Evolutionary conservation across 805 yeast genomes (phyloP).

Genomic region (Teunomyces barrocoloradensis): DNA sequence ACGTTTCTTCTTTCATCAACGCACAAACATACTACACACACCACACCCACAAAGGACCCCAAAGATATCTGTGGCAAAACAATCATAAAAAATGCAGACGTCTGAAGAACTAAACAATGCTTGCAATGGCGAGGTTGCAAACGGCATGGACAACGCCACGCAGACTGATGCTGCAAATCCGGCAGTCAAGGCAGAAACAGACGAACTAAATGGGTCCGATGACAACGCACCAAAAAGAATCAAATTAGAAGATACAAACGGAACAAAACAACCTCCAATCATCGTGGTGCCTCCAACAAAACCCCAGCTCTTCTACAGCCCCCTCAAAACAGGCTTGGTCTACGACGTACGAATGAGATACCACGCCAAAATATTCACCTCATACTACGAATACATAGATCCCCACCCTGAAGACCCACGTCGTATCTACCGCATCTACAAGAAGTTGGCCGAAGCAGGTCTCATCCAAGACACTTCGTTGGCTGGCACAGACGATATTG

Average conservation of each 20-base stretch:
- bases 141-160: neutral
- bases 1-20: neutral
- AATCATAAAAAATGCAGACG: neutral
- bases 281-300: conserved; percentile 54
- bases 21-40: neutral
- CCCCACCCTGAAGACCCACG: conserved; percentile 99
- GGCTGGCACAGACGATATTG: conserved; percentile 71
- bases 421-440: conserved; percentile 89
- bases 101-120: neutral
- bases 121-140: neutral
- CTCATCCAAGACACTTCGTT: conserved; percentile 75
- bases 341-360: conserved; percentile 97
- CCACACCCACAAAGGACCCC: too few species aligned
- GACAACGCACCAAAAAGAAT: neutral
- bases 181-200: neutral
- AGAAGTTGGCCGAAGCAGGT: conserved; percentile 92
- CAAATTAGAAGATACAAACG: conserved; percentile 1
- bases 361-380: conserved; percentile 91
- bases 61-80: too few species aligned
- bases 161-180: neutral
- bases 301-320: conserved; percentile 69
- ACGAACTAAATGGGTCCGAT: neutral
- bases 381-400: conserved; percentile 90
- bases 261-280: conserved; percentile 7
- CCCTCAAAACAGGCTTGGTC: conserved; percentile 87